These are phyloP conservation scores for Leptomonas pyrrhocoris DNA, from an alignment of 208 protist genomes.

Conservation along the genomic window DNA sequence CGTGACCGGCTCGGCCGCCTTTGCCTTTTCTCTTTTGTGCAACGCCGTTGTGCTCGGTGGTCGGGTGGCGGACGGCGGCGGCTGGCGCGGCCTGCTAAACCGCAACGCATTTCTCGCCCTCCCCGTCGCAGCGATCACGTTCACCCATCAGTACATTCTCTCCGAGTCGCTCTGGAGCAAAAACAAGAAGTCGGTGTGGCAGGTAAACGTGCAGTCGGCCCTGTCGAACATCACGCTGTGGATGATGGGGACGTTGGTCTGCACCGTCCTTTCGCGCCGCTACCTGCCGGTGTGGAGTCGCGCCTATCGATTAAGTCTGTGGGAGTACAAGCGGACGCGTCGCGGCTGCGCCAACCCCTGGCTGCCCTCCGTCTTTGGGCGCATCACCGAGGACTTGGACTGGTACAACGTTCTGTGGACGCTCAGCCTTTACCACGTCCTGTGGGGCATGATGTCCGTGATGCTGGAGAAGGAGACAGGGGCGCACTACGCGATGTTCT, in stretches of 20 bases:
- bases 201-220: conserved; percentile 68
- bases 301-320: conserved; percentile 74
- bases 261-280: conserved; percentile 54
- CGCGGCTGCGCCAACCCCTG: conserved; percentile 69
- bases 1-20: conserved; percentile 37
- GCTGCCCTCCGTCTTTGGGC: conserved; percentile 65
- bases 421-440: conserved; percentile 67
- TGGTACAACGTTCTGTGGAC: conserved; percentile 83
- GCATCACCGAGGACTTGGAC: conserved; percentile 75
- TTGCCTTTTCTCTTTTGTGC: conserved; percentile 65
- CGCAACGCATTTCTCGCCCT: conserved; percentile 67
- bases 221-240: conserved; percentile 70
- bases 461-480: conserved; percentile 73
- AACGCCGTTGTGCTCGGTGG: conserved; percentile 57
- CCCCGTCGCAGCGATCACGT: conserved; percentile 68
- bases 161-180: conserved; percentile 88
- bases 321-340: conserved; percentile 74
- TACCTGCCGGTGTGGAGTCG: conserved; percentile 46
- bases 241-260: conserved; percentile 41
- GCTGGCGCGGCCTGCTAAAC: conserved; percentile 65
- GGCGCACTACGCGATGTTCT: conserved; percentile 87
- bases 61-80: conserved; percentile 48
- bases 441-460: conserved; percentile 73
- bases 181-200: conserved; percentile 74
- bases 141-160: conserved; percentile 82